These are phyloP conservation scores for Heliamphora pulchella DNA, from an alignment of 179 eudicot genomes.

Conservation along the genomic window DNA sequence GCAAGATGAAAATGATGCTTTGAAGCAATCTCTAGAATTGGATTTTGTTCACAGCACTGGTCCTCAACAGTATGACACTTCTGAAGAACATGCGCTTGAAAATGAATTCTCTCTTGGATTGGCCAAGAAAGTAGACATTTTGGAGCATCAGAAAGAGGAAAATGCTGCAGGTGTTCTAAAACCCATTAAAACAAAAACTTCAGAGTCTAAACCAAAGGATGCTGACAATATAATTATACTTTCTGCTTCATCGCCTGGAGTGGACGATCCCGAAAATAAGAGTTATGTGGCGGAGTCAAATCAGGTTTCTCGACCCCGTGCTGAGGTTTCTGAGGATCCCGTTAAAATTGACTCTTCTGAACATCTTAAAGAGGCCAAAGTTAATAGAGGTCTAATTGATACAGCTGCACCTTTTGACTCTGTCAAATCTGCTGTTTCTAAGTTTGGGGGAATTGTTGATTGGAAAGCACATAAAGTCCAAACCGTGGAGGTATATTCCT, in stretches of 20 bases:
- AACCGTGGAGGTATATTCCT: constrained; percentile 58
- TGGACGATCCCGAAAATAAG: neutral
- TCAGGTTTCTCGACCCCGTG: constrained; percentile 4
- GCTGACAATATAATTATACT: neutral
- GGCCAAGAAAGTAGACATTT: neutral
- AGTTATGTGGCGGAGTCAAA: constrained; percentile 10
- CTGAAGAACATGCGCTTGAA: constrained; percentile 12
- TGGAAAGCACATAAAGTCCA: constrained; percentile 87
- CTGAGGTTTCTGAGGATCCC: constrained; percentile 15
- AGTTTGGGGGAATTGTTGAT: constrained; percentile 94
- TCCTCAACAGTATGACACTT: neutral
- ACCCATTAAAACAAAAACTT: neutral
- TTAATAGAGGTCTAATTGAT: constrained; percentile 49
- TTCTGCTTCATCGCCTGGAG: constrained; percentile 11
- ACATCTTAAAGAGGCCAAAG: constrained; percentile 26
- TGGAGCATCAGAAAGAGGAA: constrained; percentile 19
- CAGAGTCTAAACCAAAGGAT: constrained; percentile 10
- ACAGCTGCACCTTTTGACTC: constrained; percentile 86
- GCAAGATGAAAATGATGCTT: constrained; percentile 15
- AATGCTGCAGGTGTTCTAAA: neutral
- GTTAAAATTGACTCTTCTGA: constrained; percentile 15
- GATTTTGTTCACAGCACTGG: neutral
- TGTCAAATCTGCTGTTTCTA: constrained; percentile 88
- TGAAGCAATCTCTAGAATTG: neutral
- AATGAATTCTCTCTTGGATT: constrained; percentile 13